These are phyloP conservation scores for Mariannaea elegans DNA, from an alignment of 2,329 filamentous ascomycete species.

Conservation along the genomic window DNA sequence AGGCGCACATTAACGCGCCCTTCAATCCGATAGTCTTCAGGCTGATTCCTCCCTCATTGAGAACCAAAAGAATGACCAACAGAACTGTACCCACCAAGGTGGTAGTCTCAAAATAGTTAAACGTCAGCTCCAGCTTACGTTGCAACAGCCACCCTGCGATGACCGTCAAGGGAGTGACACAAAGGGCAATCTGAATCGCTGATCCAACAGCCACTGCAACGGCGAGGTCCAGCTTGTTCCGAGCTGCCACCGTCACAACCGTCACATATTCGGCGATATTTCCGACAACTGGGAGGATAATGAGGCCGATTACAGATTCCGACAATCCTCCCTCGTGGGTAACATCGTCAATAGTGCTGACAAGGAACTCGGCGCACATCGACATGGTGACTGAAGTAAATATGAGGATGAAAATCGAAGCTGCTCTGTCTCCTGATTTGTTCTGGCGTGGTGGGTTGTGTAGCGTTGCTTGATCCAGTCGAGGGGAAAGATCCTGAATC, in stretches of 20 bases:
- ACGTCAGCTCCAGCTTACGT: conserved; percentile 71
- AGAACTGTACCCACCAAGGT: conserved; percentile 75
- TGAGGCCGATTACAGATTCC: conserved; percentile 67
- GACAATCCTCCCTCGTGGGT: conserved; percentile 59
- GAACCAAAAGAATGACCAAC: conserved; percentile 79
- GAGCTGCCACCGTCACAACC: conserved; percentile 65
- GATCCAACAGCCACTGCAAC: conserved; percentile 69
- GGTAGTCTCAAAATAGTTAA: conserved; percentile 79
- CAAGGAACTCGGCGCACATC: conserved; percentile 69
- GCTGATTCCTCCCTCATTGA: conserved; percentile 76
- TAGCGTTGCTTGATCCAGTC: conserved; percentile 15
- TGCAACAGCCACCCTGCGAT: conserved; percentile 66
- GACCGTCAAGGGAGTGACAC: conserved; percentile 68
- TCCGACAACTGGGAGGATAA: conserved; percentile 69
- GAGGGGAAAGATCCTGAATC: conserved; percentile 22
- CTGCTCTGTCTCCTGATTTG: conserved; percentile 33
- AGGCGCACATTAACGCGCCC: conserved; percentile 64
- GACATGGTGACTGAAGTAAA: conserved; percentile 65
- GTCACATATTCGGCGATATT: conserved; percentile 72
- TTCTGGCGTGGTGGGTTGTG: not conserved
- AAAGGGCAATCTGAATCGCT: conserved; percentile 69
- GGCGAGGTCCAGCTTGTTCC: conserved; percentile 70
- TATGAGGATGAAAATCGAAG: conserved; percentile 61
- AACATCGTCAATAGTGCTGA: conserved; percentile 65
- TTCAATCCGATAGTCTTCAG: conserved; percentile 59